phyloP scores from a whole-genome alignment of 1,139 yeast genomes.

The Magnusiomyces sp. region DNA sequence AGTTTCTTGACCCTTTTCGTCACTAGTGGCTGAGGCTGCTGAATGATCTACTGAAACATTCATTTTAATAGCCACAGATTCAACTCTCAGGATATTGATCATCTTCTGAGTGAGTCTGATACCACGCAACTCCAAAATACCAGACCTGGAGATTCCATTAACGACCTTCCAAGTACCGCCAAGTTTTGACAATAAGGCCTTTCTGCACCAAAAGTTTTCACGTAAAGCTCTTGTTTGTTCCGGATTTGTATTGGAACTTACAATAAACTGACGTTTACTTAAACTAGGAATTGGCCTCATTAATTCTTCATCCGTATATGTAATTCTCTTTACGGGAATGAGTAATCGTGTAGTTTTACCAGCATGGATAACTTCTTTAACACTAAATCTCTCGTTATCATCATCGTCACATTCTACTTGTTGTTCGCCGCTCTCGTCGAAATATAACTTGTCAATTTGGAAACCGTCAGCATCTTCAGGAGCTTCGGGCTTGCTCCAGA shows the following conservation, averaged over 20 bases:
- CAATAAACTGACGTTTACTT: constrained; percentile 61
- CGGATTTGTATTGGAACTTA: constrained; percentile 49
- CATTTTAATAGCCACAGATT: constrained; percentile 37
- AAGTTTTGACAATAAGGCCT: constrained; percentile 49
- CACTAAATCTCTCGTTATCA: constrained; percentile 9
- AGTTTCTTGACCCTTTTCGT: constrained; percentile 6
- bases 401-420: constrained; percentile 5
- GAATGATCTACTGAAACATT: background rate
- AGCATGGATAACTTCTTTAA: constrained; percentile 35
- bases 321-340: constrained; percentile 57
- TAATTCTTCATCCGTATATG: constrained; percentile 38
- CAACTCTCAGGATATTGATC: constrained; percentile 40
- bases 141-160: constrained; percentile 35
- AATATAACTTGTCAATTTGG: too few species aligned
- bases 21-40: constrained; percentile 8
- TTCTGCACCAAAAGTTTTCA: constrained; percentile 74
- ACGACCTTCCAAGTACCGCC: constrained; percentile 55
- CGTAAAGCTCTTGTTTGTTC: constrained; percentile 46
- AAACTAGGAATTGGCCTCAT: constrained; percentile 63
- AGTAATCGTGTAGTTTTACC: constrained; percentile 53
- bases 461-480: constrained; percentile 24
- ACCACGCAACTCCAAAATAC: constrained; percentile 57
- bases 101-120: constrained; percentile 46
- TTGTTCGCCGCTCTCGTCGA: constrained; percentile 9
- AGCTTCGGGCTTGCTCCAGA: constrained; percentile 32